A percentile compares a stretch with the other conserved stretches of the same genome.
Evolutionary conservation across 176 grass and related monocot species (phyloP).

Genomic region (bread wheat (Triticum aestivum)): IWGSC_CS_RefSeq_v2.1 NC_057797.1:473336654-473337153

Average conservation of each 20-base stretch:
- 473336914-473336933: slow-evolving; percentile 91
- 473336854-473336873: slow-evolving; percentile 62
- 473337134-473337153: slow-evolving; percentile 92
- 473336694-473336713: slow-evolving; percentile 25
- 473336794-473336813: slow-evolving; percentile 22
- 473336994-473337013: slow-evolving; percentile 87
- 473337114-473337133: slow-evolving; percentile 75
- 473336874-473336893: slow-evolving; percentile 88
- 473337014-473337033: slow-evolving; percentile 95
- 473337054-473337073: slow-evolving; percentile 92
- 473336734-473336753: slow-evolving; percentile 61
- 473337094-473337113: slow-evolving; percentile 90
- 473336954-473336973: slow-evolving; percentile 87
- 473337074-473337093: slow-evolving; percentile 88
- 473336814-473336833: slow-evolving; percentile 20
- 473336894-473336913: slow-evolving; percentile 95
- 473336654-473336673: slow-evolving; percentile 70
- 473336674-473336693: slow-evolving; percentile 26
- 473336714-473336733: neutral
- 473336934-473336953: slow-evolving; percentile 93
- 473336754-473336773: slow-evolving; percentile 96
- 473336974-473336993: slow-evolving; percentile 85
- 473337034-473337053: slow-evolving; percentile 92
- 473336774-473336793: slow-evolving; percentile 58
- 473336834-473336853: slow-evolving; percentile 30